phyloP scores from a whole-genome alignment of 768 basidiomycete species.

The Boletus reticuloceps region DNA sequence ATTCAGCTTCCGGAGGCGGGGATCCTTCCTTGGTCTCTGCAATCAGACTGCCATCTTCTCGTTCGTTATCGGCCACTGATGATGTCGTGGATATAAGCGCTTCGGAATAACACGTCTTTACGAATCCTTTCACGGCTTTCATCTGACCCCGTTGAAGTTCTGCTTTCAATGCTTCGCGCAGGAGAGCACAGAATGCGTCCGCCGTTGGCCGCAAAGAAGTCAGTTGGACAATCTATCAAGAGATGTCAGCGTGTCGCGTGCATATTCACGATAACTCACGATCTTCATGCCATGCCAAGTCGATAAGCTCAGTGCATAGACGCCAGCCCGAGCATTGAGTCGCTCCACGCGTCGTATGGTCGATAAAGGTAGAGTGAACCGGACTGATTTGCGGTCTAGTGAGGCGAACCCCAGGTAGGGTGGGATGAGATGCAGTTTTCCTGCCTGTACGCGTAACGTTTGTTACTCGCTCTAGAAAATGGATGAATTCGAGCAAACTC shows the following conservation, averaged over 20 bases:
- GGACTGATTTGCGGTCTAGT: slow-evolving; percentile 87
- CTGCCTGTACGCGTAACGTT: slow-evolving; percentile 54
- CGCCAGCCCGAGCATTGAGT: slow-evolving; percentile 88
- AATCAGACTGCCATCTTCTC: slow-evolving; percentile 65
- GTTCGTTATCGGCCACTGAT: slow-evolving; percentile 59
- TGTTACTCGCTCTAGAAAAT: background rate
- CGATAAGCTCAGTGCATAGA: slow-evolving; percentile 93
- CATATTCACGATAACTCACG: slow-evolving; percentile 39
- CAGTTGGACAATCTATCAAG: slow-evolving; percentile 78
- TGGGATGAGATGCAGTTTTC: slow-evolving; percentile 83
- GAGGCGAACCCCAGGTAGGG: slow-evolving; percentile 91
- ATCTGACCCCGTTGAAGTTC: slow-evolving; percentile 90
- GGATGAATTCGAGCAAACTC: slow-evolving; percentile 35
- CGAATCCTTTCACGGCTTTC: slow-evolving; percentile 88
- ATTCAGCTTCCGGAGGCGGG: slow-evolving; percentile 47
- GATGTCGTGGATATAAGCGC: slow-evolving; percentile 63
- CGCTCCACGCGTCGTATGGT: slow-evolving; percentile 93
- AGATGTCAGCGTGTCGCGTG: slow-evolving; percentile 5
- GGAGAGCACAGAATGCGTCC: slow-evolving; percentile 85
- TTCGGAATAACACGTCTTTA: slow-evolving; percentile 93
- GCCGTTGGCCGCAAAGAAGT: slow-evolving; percentile 92
- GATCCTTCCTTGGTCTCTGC: slow-evolving; percentile 51
- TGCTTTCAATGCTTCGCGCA: slow-evolving; percentile 85
- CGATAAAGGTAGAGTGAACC: slow-evolving; percentile 87
- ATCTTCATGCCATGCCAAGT: slow-evolving; percentile 95